These are phyloP conservation scores for Xylaria acuta DNA, from an alignment of 495 filamentous ascomycete genomes.

Conservation along the genomic window DNA sequence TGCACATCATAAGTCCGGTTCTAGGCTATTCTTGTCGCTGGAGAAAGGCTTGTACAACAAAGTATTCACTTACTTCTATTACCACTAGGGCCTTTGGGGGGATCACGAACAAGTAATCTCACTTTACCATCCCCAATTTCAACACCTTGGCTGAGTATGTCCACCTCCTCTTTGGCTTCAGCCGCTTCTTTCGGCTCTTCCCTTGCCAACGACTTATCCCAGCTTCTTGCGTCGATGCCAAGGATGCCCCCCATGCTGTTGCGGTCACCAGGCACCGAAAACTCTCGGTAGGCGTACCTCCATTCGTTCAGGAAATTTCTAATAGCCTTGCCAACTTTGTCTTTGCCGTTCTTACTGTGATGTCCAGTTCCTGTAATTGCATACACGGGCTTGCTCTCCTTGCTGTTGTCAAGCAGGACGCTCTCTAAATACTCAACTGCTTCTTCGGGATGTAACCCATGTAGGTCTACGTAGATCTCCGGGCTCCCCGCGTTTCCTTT, in stretches of 20 bases:
- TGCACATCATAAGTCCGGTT: not conserved
- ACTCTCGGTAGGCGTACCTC: constrained; percentile 95
- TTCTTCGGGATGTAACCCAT: constrained; percentile 96
- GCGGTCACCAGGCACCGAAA: constrained; percentile 90
- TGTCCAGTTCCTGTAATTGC: constrained; percentile 97
- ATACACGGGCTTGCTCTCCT: constrained; percentile 79
- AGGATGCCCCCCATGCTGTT: constrained; percentile 92
- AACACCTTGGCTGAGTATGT: constrained; percentile 64
- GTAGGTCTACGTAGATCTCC: constrained; percentile 93
- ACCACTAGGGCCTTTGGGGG: constrained; percentile 57
- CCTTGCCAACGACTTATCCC: constrained; percentile 71
- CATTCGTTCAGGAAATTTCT: constrained; percentile 91
- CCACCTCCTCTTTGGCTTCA: constrained; percentile 61
- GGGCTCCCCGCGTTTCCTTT: constrained; percentile 64
- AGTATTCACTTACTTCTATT: constrained; percentile 44
- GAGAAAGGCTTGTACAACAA: constrained; percentile 1
- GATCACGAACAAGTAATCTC: constrained; percentile 62
- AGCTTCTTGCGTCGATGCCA: constrained; percentile 89
- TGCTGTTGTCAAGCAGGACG: constrained; percentile 80
- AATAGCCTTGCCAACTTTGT: constrained; percentile 96
- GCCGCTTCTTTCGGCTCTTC: constrained; percentile 54
- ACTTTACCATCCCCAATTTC: constrained; percentile 67
- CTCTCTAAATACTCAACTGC: constrained; percentile 92
- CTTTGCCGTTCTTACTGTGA: constrained; percentile 97
- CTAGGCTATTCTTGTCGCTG: constrained; percentile 1